Base-by-base conservation (phyloP, 2,329 filamentous ascomycete species). In the Onygenales sp. region DNA sequence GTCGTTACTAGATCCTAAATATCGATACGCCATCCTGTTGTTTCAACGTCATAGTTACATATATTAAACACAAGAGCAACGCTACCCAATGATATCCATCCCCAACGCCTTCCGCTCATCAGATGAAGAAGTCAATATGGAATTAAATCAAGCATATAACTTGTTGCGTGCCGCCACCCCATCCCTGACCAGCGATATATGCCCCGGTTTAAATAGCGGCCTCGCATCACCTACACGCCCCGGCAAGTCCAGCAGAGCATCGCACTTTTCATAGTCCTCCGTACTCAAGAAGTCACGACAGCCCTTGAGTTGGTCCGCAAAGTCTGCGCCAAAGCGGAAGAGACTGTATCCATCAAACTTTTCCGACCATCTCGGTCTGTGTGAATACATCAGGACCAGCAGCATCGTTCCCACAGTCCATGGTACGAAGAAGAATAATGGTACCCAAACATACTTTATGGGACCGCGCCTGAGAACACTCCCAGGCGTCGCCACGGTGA, bases 151-250 rank as follows among this genome's bases (percentile, higher is more conserved):
- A 11, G 14, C 10, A 42, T 50, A 50, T 34, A 50, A 34, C 27
- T 50, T 50, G 6, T 50, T 37, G 11, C 8, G 21, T 10, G 4
- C 21, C 11, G 37, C 37, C 27, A n/a, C n/a, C 32, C 48, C 14
- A 42, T 43, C 17, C 37, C 33, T 42, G n/a, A 50, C 37, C n/a
- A 50, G 33, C 37, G 48, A 42, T 50, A 50, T 32, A 50, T 50
- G 48, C 33, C 37, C 48, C 1, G 37, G 48, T 11, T 10, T 43
- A 13, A 42, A 42, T 2, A 34, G 27, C 14, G 48, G 37, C 33
- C 48, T 42, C 39, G 48, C 10, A 13, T 50, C 48, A 10, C 39
- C 48, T 10, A 50, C 42, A 21, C 36, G 10, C 11, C 48, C 48
- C 11, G 48, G 39, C 17, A 50, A 17, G 9, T 42, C 11, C 11